These are phyloP conservation scores for Lentinula novae-zelandiae DNA, from an alignment of 1,284 basidiomycete species.

Conservation along the genomic window DNA sequence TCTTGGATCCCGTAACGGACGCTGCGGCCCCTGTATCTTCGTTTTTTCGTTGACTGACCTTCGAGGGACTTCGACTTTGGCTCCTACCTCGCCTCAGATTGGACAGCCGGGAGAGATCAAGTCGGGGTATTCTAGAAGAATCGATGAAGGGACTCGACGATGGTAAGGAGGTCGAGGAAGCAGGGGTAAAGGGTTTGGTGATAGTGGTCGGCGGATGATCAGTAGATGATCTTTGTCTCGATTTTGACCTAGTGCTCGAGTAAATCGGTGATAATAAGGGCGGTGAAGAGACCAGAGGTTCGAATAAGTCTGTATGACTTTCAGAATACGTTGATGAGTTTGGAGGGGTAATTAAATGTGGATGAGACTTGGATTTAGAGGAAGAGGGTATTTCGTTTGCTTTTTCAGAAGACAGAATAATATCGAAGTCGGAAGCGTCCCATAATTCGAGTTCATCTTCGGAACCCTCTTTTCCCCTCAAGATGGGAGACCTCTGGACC, in stretches of 20 bases:
- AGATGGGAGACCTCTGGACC: background rate
- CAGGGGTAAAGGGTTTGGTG: background rate
- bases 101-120: background rate
- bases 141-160: background rate
- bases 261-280: background rate
- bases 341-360: constrained; percentile 39
- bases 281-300: constrained; percentile 12
- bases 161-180: background rate
- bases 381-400: background rate
- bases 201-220: background rate
- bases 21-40: background rate
- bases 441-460: constrained; percentile 42
- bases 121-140: constrained; percentile 3
- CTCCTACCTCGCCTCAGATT: background rate
- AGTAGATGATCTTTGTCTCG: background rate
- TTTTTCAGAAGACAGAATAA: background rate
- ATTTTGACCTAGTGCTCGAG: background rate
- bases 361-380: background rate
- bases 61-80: constrained; percentile 4
- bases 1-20: background rate
- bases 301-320: constrained; percentile 18
- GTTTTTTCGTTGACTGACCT: background rate
- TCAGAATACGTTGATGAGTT: constrained; percentile 25
- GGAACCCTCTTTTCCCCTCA: constrained; percentile 20
- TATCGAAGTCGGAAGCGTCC: constrained; percentile 15